phyloP scores from a whole-genome alignment of 768 basidiomycete species.

The Suillus placidus region DNA sequence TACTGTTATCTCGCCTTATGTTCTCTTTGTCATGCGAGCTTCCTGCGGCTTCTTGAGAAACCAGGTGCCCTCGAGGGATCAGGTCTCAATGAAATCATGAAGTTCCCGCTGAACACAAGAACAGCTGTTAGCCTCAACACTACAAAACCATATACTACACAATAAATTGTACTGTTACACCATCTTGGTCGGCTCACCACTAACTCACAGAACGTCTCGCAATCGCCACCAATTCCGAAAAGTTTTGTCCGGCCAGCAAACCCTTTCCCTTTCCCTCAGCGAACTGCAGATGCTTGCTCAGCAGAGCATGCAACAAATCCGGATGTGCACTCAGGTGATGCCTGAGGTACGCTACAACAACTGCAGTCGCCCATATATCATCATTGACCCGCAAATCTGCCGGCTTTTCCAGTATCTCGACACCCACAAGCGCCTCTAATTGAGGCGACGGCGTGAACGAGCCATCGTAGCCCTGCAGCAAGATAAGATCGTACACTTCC shows the following conservation, averaged over 20 bases:
- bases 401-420: slow-evolving; percentile 32
- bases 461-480: slow-evolving; percentile 48
- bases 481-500: slow-evolving; percentile 40
- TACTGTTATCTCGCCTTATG: neutral
- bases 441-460: slow-evolving; percentile 42
- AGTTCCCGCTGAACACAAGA: neutral
- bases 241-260: slow-evolving; percentile 10
- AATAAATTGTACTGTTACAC: neutral
- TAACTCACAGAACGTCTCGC: neutral
- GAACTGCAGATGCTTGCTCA: slow-evolving; percentile 45
- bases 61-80: neutral
- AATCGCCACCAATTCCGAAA: slow-evolving; percentile 3
- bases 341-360: slow-evolving; percentile 49
- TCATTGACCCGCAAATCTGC: slow-evolving; percentile 31
- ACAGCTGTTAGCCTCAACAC: neutral
- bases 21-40: neutral
- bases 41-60: neutral
- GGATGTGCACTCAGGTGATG: slow-evolving; percentile 38
- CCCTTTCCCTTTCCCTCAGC: slow-evolving; percentile 23
- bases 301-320: slow-evolving; percentile 46
- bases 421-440: slow-evolving; percentile 41
- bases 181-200: neutral
- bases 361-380: slow-evolving; percentile 51
- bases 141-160: neutral
- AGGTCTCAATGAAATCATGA: neutral